These are phyloP conservation scores for Gastrolobium bilobum DNA, from an alignment of 306 rosid genomes.

Conservation along the genomic window DNA sequence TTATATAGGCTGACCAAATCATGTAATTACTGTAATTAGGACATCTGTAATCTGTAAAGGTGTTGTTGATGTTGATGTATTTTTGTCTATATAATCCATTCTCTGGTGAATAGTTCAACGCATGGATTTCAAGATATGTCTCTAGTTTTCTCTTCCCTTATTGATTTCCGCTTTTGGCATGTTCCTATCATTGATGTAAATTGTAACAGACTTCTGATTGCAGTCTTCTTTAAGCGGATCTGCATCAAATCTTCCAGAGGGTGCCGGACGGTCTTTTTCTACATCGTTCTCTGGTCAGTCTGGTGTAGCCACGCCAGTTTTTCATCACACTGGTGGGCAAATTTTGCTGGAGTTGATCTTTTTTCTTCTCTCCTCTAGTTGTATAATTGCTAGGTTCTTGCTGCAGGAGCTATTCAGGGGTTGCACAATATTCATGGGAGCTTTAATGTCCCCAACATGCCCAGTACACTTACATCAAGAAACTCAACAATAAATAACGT, in stretches of 20 bases:
- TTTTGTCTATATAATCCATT: no score
- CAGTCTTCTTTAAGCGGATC: conserved; percentile 96
- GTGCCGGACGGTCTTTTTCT: conserved; percentile 83
- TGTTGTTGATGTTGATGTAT: no score
- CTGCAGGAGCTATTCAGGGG: conserved; percentile 84
- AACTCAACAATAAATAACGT: conserved; percentile 77
- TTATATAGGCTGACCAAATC: no score
- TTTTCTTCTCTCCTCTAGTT: conserved; percentile 49
- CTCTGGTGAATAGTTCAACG: no score
- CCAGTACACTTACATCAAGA: conserved; percentile 76
- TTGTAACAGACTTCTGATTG: conserved; percentile 46
- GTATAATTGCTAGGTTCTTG: conserved; percentile 54
- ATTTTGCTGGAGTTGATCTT: conserved; percentile 48
- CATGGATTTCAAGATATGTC: no score
- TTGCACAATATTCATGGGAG: conserved; percentile 90
- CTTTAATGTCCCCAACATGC: conserved; percentile 92
- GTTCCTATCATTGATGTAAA: background rate
- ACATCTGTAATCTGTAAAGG: no score
- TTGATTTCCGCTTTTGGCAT: background rate
- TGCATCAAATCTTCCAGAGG: conserved; percentile 88
- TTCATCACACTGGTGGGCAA: conserved; percentile 89
- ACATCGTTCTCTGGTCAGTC: conserved; percentile 96
- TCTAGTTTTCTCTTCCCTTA: no score
- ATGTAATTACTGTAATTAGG: no score
- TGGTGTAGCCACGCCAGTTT: conserved; percentile 92